Base-by-base conservation (phyloP, 805 yeast species). In the Kuraishia borneana region DNA sequence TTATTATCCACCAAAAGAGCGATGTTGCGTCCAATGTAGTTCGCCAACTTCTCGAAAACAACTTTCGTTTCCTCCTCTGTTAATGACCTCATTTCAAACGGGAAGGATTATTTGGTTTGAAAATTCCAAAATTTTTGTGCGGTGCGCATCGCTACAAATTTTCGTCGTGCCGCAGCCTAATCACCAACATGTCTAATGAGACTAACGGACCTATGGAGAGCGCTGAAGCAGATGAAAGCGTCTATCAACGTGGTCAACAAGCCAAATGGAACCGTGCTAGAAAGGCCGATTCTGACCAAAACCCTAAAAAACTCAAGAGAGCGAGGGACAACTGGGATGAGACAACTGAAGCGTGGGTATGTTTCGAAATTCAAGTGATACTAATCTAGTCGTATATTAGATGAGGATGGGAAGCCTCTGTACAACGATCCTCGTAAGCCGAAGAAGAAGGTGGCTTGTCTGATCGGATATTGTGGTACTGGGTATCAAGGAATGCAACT, bases 41-140 rank as follows among this genome's bases (percentile, higher is more conserved):
- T 89, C 40, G 97, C 96, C 37, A 92, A 71, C 60, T 92, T 92
- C 53, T 92, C 97, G 56, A 92, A 89, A 28, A 92, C 95, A 13
- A 81, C 89, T 56, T 83, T 85, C 29, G 98, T 89, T 56, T 92
- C 98, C 56, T 87, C 96, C 55, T 89, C 98, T 43, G 97, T 89
- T 44, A 89, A 70, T 33, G 87, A 84, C 68, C 98, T 81, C 98
- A 89, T 89, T 25, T 19, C 19, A 8, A 14, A 18, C 19, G 29
- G 8, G 25, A 21, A 17, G 21, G n/a, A 28, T 17, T 1, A 17
- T 16, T 28, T 17, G 31, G 14, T 17, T 17, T n/a, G n/a, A 18
- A 28, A 5, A 17, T 9, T 19, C 19, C n/a, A 13, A 28, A 21
- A 18, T 20, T 34, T 25, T 26, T 35, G 21, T 30, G 35, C 18